Evolutionary conservation across 805 yeast species (phyloP).

Genomic region (Sugiyamaella marilandica): DNA sequence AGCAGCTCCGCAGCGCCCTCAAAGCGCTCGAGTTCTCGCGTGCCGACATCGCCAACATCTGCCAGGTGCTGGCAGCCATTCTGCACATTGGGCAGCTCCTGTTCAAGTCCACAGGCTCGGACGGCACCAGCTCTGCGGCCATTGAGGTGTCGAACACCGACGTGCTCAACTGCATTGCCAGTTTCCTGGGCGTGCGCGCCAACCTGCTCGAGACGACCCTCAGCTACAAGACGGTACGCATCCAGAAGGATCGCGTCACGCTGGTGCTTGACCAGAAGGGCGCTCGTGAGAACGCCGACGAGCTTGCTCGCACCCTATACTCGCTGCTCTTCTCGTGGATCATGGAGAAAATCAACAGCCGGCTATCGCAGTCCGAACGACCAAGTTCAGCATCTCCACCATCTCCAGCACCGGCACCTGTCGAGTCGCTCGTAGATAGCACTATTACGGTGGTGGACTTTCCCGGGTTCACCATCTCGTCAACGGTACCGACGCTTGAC

Average conservation of each 20-base stretch:
- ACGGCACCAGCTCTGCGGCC: conserved; percentile 34
- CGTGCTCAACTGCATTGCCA: conserved; percentile 32
- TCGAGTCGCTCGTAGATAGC: conserved; percentile 28
- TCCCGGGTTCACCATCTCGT: conserved; percentile 37
- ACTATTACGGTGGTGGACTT: conserved; percentile 37
- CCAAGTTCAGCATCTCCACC: not conserved
- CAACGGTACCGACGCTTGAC: conserved; percentile 34
- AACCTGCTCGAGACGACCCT: conserved; percentile 35
- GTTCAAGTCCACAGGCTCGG: conserved; percentile 32
- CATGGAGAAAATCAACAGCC: conserved; percentile 34
- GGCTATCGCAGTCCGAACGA: conserved; percentile 27
- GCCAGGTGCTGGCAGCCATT: conserved; percentile 42
- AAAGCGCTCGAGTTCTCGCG: conserved; percentile 44
- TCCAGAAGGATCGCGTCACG: conserved; percentile 38
- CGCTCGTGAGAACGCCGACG: conserved; percentile 39
- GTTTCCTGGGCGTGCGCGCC: conserved; percentile 38
- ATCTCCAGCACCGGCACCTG: no score
- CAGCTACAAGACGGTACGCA: conserved; percentile 35
- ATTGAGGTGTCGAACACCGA: conserved; percentile 35
- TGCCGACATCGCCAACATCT: conserved; percentile 45
- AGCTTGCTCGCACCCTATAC: conserved; percentile 38
- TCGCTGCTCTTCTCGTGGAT: conserved; percentile 37
- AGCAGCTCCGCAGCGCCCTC: conserved; percentile 45
- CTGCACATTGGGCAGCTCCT: conserved; percentile 41
- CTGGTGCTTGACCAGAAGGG: conserved; percentile 38